phyloP scores from a whole-genome alignment of 345 rosid species.

The Geranium rotundifolium region DNA sequence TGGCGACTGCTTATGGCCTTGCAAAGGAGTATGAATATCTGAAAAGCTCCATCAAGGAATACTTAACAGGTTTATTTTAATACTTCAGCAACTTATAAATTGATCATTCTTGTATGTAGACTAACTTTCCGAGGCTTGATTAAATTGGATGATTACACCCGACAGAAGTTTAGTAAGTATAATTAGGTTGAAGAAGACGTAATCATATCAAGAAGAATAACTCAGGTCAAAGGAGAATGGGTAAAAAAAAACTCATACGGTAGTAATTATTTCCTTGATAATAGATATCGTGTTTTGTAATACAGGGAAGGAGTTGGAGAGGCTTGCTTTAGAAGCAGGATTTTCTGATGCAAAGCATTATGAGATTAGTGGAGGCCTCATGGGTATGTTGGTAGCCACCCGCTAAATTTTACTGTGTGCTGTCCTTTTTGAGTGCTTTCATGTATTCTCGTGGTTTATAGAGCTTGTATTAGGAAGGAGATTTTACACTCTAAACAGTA shows the following conservation, averaged over 20 bases:
- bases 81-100: slow-evolving; percentile 1
- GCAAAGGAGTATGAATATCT: slow-evolving; percentile 68
- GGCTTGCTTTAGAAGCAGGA: slow-evolving; percentile 60
- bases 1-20: slow-evolving; percentile 59
- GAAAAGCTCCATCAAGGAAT: slow-evolving; percentile 58
- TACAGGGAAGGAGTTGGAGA: slow-evolving; percentile 70
- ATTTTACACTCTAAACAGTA: slow-evolving; percentile 47
- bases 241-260: neutral
- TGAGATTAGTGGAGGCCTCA: slow-evolving; percentile 64
- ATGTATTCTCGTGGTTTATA: neutral
- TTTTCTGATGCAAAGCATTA: slow-evolving; percentile 59
- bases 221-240: neutral
- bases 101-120: neutral
- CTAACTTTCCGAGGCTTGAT: neutral
- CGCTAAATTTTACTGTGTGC: slow-evolving; percentile 14
- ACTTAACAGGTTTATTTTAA: slow-evolving; percentile 66
- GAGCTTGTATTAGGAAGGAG: slow-evolving; percentile 1
- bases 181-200: neutral
- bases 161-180: too few relatives aligned
- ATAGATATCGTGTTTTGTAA: neutral
- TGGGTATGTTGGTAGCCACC: slow-evolving; percentile 71
- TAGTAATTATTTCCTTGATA: too few relatives aligned
- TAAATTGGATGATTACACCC: neutral
- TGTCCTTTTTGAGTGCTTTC: neutral
- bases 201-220: neutral